These are phyloP conservation scores for Chernovozyma aurita DNA, from an alignment of 1,139 yeast genomes.

Conservation along the genomic window DNA sequence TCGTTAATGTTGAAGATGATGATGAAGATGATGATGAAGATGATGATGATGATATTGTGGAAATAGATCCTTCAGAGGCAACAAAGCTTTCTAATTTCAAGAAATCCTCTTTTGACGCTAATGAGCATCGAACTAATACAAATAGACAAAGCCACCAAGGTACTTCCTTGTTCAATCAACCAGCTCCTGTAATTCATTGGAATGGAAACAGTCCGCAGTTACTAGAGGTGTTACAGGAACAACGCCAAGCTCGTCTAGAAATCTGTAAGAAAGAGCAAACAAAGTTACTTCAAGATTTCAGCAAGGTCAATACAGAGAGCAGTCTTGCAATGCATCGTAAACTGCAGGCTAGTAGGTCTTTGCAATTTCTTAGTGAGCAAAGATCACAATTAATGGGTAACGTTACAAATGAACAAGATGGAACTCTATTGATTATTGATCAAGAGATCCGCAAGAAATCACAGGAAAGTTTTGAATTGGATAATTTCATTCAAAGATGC, in stretches of 20 bases:
- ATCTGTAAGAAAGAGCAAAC: conserved; percentile 1
- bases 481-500: conserved; percentile 1
- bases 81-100: conserved; percentile 20
- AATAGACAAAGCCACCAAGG: neutral
- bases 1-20: conserved; percentile 9
- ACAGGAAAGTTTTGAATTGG: conserved; percentile 4
- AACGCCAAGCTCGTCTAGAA: conserved; percentile 1
- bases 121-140: neutral
- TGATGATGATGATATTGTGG: conserved; percentile 24
- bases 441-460: conserved; percentile 2
- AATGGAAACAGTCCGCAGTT: neutral
- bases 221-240: neutral
- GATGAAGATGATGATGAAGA: conserved; percentile 9
- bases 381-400: neutral
- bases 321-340: conserved; percentile 1
- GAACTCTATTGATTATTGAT: neutral
- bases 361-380: neutral
- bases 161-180: conserved; percentile 1
- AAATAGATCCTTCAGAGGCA: conserved; percentile 25
- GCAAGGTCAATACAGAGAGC: conserved; percentile 1
- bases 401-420: neutral
- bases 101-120: conserved; percentile 13
- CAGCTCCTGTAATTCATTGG: conserved; percentile 6
- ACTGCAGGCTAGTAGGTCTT: neutral
- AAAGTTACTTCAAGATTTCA: conserved; percentile 1